Evolutionary conservation across 2,329 filamentous ascomycete species (phyloP), one percentile per base, ranked within the genome.

Genomic region (Arachnomyces sp.): DNA sequence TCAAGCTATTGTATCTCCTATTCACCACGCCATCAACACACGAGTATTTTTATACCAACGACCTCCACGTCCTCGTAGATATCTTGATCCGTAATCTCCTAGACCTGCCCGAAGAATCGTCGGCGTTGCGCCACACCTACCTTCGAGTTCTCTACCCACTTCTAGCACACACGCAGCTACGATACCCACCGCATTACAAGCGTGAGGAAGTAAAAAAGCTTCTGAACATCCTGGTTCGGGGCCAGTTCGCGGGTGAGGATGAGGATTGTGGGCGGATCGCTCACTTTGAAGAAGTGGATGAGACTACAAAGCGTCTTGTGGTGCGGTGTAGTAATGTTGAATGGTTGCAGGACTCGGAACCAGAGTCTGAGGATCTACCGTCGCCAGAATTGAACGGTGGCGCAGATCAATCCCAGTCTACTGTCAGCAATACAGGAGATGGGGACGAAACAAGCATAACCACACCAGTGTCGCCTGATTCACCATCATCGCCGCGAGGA

Each of bases 41-140:
- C 60, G 92, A 98, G 65, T 98, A 96, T 64, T 98, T 98, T 58
- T 98, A 96, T 63, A 95, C 88, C 18, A 98, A 98, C 58, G 92
- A 98, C 56, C 72, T 98, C 20, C 84, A 87, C 43, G 92, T 98
- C 3, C 76, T 98, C 12, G 74, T 96, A 34, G 92, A 98, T 57
- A 92, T 98, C 48, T 88, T 98, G 43, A 86, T 98, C 45, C 84
- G 92, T 32, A 98, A 98, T 55, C 72, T 98, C n/a, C 79, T 96
- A 54, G 92, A 98, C 59, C 72, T 98, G 7, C 92, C 93, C 0
- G 82, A 90, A 54, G 90, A 94, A 58, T 79, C 71, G 8, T 52
- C 60, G 11, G 67, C 77, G 2, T 69, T 98, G 42, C 79, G 90
- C 29, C 92, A 98, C 60, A 98, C 92, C 3, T 98, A 98, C 58